Evolutionary conservation across 176 grass and related monocot genomes (phyloP), one percentile per base, ranked within the genome.

Genomic region (Aegilops longissima): DNA sequence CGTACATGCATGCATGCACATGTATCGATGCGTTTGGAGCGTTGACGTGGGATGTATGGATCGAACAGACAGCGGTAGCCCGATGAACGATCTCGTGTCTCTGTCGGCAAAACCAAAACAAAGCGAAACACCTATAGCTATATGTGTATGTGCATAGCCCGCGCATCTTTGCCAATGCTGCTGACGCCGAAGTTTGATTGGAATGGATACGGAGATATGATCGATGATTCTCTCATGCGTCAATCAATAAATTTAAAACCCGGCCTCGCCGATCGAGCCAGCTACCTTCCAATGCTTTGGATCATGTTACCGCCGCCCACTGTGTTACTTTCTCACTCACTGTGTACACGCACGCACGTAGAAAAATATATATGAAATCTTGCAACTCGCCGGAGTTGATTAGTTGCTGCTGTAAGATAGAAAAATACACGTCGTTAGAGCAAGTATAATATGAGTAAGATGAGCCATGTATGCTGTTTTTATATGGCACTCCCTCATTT

Each of bases 51-150:
- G 72, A 18, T 9, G 42, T 24, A 49, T 30, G 35, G 44, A 76
- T 52, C 45, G 45, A 76, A 31, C 8, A 35, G 69, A 72, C 70
- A 65, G 74, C 54, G 72, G 65, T 76, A 91, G 85, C 23, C 80
- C 74, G 89, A 91, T 86, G 79, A 88, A 88, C 58, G 85, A 84
- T 91, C 66, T 82, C 36, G 38, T 90, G 44, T 51, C 21, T 47
- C 16, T 61, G 61, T 72, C 88, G 77, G 67, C 80, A 69, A 39
- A 70, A 70, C 12, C 30, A 52, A 27, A 52, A 33, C 21, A 42
- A 6, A 51, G 47, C 44, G 47, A 52, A 76, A 31, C 44, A 30
- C 44, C 44, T 52, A 75, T 75, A 51, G 42, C 24, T 51, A 8
- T 45, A 0, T 44, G 29, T 0, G n/a, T 17, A 27, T 21, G 6